Conservation (phyloP, 768 basidiomycete genomes). For the Leccinum broughii region DNA sequence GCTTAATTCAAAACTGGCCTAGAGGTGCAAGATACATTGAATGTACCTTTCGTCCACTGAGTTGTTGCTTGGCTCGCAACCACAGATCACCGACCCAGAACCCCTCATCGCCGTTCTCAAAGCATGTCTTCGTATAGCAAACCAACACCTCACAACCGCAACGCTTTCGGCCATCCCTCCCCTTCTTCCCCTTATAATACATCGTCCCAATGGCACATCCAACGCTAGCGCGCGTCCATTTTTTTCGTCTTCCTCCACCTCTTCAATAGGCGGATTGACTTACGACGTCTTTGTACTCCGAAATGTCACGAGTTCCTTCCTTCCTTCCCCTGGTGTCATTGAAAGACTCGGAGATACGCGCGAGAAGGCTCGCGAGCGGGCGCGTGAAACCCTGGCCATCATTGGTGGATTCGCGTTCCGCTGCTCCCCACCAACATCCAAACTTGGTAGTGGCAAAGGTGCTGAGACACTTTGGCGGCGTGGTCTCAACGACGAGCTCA, state of each 20-base stretch:
- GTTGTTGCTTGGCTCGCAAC: constrained; percentile 10
- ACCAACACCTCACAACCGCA: constrained; percentile 79
- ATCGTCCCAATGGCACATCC: constrained; percentile 35
- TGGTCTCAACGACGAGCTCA: constrained; percentile 84
- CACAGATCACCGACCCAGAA: constrained; percentile 73
- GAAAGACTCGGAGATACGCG: constrained; percentile 81
- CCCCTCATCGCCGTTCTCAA: constrained; percentile 68
- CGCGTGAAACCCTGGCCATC: constrained; percentile 72
- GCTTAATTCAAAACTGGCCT: constrained; percentile 67
- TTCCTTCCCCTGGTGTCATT: constrained; percentile 74
- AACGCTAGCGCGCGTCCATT: constrained; percentile 36
- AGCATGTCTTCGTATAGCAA: constrained; percentile 73
- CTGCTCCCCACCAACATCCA: constrained; percentile 46
- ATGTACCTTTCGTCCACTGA: constrained; percentile 16
- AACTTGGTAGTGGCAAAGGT: constrained; percentile 55
- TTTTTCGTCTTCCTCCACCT: constrained; percentile 55
- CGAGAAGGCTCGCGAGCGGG: constrained; percentile 69
- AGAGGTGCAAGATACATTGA: constrained; percentile 50
- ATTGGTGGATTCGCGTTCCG: constrained; percentile 74
- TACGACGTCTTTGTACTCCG: constrained; percentile 63
- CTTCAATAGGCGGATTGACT: constrained; percentile 43
- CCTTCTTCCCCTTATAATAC: constrained; percentile 62
- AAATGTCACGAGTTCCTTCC: constrained; percentile 63
- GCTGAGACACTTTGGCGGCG: constrained; percentile 56
- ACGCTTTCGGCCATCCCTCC: constrained; percentile 70